phyloP scores from a whole-genome alignment of 768 basidiomycete genomes.

The Vishniacozyma victoriae region DNA sequence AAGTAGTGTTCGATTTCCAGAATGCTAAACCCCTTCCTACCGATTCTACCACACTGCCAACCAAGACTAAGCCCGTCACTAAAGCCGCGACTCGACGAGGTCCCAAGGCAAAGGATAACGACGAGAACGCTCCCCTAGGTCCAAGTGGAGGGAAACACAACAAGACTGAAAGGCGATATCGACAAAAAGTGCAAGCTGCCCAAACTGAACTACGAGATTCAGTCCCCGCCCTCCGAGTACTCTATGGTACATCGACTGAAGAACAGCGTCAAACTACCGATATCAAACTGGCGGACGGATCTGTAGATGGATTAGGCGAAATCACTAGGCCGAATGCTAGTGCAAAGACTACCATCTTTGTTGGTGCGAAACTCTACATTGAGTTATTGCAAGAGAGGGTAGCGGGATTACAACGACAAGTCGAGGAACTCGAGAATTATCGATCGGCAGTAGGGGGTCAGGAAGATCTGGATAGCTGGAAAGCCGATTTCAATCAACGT shows the following conservation, averaged over 20 bases:
- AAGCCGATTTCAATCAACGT: slow-evolving; percentile 19
- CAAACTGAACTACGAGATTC: slow-evolving; percentile 43
- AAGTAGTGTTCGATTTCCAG: no score
- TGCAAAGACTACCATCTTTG: slow-evolving; percentile 43
- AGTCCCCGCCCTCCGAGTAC: slow-evolving; percentile 42
- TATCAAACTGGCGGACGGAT: slow-evolving; percentile 33
- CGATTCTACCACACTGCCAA: no score
- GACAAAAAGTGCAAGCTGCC: slow-evolving; percentile 45
- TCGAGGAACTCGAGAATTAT: slow-evolving; percentile 32
- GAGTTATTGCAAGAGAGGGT: slow-evolving; percentile 32
- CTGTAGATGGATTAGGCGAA: slow-evolving; percentile 41
- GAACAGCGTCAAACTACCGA: slow-evolving; percentile 39
- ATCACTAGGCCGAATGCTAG: slow-evolving; percentile 39
- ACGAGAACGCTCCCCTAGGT: no score
- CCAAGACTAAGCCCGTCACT: no score
- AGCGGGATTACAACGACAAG: slow-evolving; percentile 25
- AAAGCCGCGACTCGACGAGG: no score
- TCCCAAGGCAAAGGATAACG: no score
- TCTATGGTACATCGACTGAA: slow-evolving; percentile 42
- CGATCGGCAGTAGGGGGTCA: slow-evolving; percentile 26
- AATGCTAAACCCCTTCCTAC: no score
- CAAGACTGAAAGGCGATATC: slow-evolving; percentile 46
- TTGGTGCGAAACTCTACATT: slow-evolving; percentile 44
- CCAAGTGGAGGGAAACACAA: slow-evolving; percentile 47
- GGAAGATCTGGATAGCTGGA: slow-evolving; percentile 23